A percentile compares a stretch with the other conserved stretches of the same genome.
These are phyloP conservation scores for Arabidopsis lyrata DNA, from an alignment of 441 rosid genomes.

Conservation along the genomic window DNA sequence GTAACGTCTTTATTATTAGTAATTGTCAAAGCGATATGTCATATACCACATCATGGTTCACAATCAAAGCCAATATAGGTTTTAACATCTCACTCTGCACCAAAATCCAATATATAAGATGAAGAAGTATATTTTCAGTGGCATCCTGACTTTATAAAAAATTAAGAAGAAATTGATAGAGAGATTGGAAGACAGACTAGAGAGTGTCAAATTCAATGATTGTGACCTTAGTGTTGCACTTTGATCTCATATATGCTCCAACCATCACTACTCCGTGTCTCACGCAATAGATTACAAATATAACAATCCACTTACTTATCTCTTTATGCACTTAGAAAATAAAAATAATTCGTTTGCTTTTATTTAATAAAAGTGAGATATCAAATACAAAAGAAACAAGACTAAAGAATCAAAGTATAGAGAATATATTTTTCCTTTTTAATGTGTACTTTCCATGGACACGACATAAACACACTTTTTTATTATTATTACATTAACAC, in stretches of 20 bases:
- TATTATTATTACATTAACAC: neutral
- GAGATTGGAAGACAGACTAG: slow-evolving; percentile 32
- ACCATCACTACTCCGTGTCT: slow-evolving; percentile 28
- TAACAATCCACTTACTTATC: slow-evolving; percentile 2
- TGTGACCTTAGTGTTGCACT: slow-evolving; percentile 20
- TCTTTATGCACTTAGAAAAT: neutral
- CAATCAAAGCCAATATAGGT: neutral
- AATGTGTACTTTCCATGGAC: neutral
- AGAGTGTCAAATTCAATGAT: slow-evolving; percentile 24
- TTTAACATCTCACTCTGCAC: neutral
- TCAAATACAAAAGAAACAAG: neutral
- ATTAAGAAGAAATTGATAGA: neutral
- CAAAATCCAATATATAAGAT: neutral
- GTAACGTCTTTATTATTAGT: too few species aligned
- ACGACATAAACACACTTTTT: neutral
- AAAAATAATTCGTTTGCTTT: neutral
- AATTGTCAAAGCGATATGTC: too few species aligned
- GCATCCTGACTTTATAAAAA: neutral
- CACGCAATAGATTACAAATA: neutral
- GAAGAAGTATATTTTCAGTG: neutral
- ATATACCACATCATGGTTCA: too few species aligned
- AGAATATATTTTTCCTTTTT: neutral
- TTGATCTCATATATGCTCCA: slow-evolving; percentile 17
- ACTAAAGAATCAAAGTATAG: neutral
- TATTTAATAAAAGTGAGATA: neutral